A percentile compares a stretch with the other conserved stretches of the same genome.
Evolutionary conservation across 2,329 filamentous ascomycete species (phyloP).

Genomic region (Fusarium floridanum): DNA sequence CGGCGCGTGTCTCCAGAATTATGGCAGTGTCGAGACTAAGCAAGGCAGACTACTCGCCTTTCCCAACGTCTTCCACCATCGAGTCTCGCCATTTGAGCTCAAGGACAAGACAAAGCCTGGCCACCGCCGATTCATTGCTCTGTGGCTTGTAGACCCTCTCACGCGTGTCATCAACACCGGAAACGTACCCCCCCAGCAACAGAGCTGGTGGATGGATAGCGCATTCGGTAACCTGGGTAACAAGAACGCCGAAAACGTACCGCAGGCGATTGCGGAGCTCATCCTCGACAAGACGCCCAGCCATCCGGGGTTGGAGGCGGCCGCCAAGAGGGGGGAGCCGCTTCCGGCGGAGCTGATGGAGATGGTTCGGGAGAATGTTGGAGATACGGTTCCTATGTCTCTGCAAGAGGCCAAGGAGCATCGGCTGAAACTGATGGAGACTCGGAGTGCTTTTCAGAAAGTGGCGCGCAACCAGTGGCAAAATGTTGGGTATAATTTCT

Average conservation of each 20-base stretch:
- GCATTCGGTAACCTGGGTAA: conserved; percentile 8
- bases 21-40: conserved; percentile 37
- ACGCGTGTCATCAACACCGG: conserved; percentile 51
- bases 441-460: neutral
- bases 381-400: conserved; percentile 14
- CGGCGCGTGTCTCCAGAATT: conserved; percentile 20
- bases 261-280: conserved; percentile 4
- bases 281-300: neutral
- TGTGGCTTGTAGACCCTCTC: conserved; percentile 67
- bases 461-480: neutral
- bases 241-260: neutral
- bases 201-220: conserved; percentile 47
- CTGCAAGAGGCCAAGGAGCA: conserved; percentile 32
- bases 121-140: conserved; percentile 64
- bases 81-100: conserved; percentile 57
- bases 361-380: conserved; percentile 15
- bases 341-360: conserved; percentile 28
- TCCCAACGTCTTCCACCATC: conserved; percentile 39
- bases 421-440: conserved; percentile 30
- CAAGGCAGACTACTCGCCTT: conserved; percentile 34
- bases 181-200: conserved; percentile 52
- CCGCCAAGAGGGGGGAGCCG: neutral
- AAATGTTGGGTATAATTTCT: conserved; percentile 15
- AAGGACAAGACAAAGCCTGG: conserved; percentile 61
- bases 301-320: conserved; percentile 5